Evolutionary conservation across 108 stramenopile genomes (phyloP).

Genomic region (Chaetoceros muelleri): DNA sequence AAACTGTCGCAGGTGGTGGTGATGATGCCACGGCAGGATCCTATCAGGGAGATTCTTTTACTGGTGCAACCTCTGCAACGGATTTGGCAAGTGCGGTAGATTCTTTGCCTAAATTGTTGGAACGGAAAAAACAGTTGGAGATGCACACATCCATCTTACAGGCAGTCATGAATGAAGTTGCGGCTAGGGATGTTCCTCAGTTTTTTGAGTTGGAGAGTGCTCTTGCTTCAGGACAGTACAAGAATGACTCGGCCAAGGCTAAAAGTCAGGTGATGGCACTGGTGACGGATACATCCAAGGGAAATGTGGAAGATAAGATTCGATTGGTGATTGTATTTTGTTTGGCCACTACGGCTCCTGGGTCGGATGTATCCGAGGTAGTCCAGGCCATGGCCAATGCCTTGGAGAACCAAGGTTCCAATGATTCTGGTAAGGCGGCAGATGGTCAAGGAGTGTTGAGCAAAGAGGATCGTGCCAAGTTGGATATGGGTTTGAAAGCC

Average conservation of each 20-base stretch:
- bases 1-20: slow-evolving; percentile 23
- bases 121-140: slow-evolving; percentile 91
- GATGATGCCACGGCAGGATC: not conserved
- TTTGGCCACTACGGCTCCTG: slow-evolving; percentile 60
- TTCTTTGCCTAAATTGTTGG: slow-evolving; percentile 87
- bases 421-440: slow-evolving; percentile 4
- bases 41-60: not conserved
- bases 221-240: slow-evolving; percentile 76
- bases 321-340: slow-evolving; percentile 82
- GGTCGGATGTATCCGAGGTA: slow-evolving; percentile 77
- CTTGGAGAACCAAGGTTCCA: slow-evolving; percentile 37
- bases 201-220: slow-evolving; percentile 89
- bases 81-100: slow-evolving; percentile 87
- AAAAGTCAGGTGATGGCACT: slow-evolving; percentile 72
- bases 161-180: slow-evolving; percentile 96
- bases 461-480: slow-evolving; percentile 33
- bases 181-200: slow-evolving; percentile 91
- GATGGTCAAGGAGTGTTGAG: slow-evolving; percentile 43
- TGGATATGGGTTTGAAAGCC: slow-evolving; percentile 55
- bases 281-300: slow-evolving; percentile 72
- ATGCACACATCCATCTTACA: slow-evolving; percentile 93
- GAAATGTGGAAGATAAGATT: slow-evolving; percentile 91
- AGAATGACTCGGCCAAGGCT: slow-evolving; percentile 57
- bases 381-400: slow-evolving; percentile 55
- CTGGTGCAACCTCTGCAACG: slow-evolving; percentile 1